These are phyloP conservation scores for Aureobasidium sp. DNA, from an alignment of 2,329 filamentous ascomycete species.

Conservation along the genomic window DNA sequence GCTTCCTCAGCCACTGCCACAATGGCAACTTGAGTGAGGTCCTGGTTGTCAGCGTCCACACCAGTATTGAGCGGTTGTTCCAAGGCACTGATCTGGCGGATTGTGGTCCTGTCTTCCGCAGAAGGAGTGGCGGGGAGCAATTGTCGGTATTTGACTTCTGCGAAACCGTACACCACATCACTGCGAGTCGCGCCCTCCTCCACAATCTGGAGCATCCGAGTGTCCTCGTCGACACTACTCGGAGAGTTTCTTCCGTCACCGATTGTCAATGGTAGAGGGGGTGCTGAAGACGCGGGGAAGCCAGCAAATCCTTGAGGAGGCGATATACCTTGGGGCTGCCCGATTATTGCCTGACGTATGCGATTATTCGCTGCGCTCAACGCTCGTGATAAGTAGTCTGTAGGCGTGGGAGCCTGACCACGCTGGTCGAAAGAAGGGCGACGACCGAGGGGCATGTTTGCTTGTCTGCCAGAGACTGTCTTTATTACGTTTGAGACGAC, in stretches of 20 bases:
- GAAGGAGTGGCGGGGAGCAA: constrained; percentile 83
- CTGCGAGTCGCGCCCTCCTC: constrained; percentile 89
- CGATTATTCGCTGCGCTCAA: constrained; percentile 84
- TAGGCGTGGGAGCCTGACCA: constrained; percentile 64
- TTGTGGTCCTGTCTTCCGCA: constrained; percentile 59
- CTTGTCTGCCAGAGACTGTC: constrained; percentile 58
- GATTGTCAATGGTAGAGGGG: constrained; percentile 58
- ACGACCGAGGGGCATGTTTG: constrained; percentile 57
- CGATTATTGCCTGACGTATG: constrained; percentile 50
- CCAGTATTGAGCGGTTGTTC: constrained; percentile 32
- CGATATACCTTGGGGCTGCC: constrained; percentile 58
- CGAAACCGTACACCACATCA: constrained; percentile 94
- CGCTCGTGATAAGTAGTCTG: constrained; percentile 88
- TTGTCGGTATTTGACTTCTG: constrained; percentile 97
- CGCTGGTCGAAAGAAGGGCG: constrained; percentile 69
- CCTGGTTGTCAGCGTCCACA: constrained; percentile 57
- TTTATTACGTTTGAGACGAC: constrained; percentile 67
- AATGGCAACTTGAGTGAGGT: constrained; percentile 76
- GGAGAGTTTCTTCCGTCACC: constrained; percentile 51
- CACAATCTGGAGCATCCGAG: constrained; percentile 66
- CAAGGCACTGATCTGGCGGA: constrained; percentile 44
- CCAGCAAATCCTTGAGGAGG: constrained; percentile 69
- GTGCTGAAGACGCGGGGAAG: constrained; percentile 75
- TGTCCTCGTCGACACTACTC: constrained; percentile 66
- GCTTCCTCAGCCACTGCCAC: constrained; percentile 89